Conservation (phyloP, 805 yeast genomes). For the Pichia cephalocereana region DNA sequence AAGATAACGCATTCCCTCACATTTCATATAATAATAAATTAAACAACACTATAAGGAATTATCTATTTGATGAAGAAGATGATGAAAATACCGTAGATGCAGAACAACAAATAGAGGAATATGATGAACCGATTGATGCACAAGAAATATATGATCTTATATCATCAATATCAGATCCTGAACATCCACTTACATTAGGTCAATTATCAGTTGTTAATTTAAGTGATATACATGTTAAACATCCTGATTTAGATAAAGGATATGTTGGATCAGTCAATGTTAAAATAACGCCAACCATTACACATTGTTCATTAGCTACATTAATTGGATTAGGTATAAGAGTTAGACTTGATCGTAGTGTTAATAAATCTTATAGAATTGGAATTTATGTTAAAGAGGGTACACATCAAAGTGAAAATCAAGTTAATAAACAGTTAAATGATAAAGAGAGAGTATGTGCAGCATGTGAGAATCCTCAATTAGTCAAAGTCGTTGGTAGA, state of each 20-base stretch:
- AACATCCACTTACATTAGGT: conserved; percentile 91
- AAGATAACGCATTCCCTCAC: conserved; percentile 1
- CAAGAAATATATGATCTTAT: conserved; percentile 87
- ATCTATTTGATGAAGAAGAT: not conserved
- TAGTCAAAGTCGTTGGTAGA: conserved; percentile 79
- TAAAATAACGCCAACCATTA: conserved; percentile 91
- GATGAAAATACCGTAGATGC: not conserved
- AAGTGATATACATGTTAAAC: conserved; percentile 63
- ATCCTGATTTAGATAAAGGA: conserved; percentile 40
- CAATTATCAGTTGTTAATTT: conserved; percentile 90
- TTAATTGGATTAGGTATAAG: conserved; percentile 91
- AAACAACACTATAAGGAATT: not conserved
- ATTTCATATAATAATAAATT: not conserved
- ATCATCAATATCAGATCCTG: conserved; percentile 89
- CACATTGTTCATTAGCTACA: conserved; percentile 95
- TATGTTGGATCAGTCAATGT: conserved; percentile 65
- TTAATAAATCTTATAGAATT: conserved; percentile 78
- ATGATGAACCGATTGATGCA: conserved; percentile 62
- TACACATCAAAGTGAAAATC: conserved; percentile 90
- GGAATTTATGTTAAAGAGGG: conserved; percentile 79
- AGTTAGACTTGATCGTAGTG: conserved; percentile 80
- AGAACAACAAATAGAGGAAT: conserved; percentile 7
- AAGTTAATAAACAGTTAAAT: conserved; percentile 92
- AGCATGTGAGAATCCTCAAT: conserved; percentile 94
- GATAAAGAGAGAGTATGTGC: conserved; percentile 98